Conservation (phyloP, 2,329 filamentous ascomycete species). For the Nemania bipapillata region DNA sequence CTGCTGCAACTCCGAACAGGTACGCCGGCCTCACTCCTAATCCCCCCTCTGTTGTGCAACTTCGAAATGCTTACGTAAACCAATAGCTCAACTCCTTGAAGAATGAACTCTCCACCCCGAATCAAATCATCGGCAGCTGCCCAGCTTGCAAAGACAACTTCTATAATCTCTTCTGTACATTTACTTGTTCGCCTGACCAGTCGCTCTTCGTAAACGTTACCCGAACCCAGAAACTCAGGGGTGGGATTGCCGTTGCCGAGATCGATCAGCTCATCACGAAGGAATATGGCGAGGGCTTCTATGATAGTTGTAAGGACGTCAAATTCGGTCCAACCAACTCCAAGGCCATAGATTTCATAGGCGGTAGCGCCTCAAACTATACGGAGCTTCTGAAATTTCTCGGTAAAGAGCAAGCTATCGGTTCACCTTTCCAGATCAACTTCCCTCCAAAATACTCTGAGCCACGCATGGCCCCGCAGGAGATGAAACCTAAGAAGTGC, state of each 20-base stretch:
- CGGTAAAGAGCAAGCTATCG: slow-evolving; percentile 88
- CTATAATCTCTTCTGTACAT: slow-evolving; percentile 97
- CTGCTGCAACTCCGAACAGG: slow-evolving; percentile 86
- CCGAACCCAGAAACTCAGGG: slow-evolving; percentile 69
- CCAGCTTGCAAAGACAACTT: slow-evolving; percentile 98
- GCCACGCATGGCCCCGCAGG: slow-evolving; percentile 74
- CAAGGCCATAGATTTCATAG: slow-evolving; percentile 94
- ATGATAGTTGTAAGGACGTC: slow-evolving; percentile 97
- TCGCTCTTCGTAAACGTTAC: slow-evolving; percentile 96
- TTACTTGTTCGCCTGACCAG: slow-evolving; percentile 97
- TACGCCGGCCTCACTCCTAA: slow-evolving; percentile 48
- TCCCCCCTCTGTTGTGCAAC: not conserved
- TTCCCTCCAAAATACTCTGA: slow-evolving; percentile 75
- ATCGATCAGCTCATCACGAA: slow-evolving; percentile 89
- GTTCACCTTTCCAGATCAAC: slow-evolving; percentile 98
- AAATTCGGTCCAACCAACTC: slow-evolving; percentile 96
- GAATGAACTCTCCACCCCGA: slow-evolving; percentile 85
- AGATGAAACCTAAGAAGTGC: slow-evolving; percentile 83
- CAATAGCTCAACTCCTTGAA: slow-evolving; percentile 79
- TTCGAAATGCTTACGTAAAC: slow-evolving; percentile 34
- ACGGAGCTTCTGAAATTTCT: slow-evolving; percentile 88
- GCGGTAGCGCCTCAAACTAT: slow-evolving; percentile 92
- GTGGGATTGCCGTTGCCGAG: slow-evolving; percentile 76
- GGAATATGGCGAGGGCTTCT: slow-evolving; percentile 87
- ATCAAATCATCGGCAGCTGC: slow-evolving; percentile 89